Evolutionary conservation across 148 eudicot genomes (phyloP).

Genomic region (Vaccinium myrtillus): DNA sequence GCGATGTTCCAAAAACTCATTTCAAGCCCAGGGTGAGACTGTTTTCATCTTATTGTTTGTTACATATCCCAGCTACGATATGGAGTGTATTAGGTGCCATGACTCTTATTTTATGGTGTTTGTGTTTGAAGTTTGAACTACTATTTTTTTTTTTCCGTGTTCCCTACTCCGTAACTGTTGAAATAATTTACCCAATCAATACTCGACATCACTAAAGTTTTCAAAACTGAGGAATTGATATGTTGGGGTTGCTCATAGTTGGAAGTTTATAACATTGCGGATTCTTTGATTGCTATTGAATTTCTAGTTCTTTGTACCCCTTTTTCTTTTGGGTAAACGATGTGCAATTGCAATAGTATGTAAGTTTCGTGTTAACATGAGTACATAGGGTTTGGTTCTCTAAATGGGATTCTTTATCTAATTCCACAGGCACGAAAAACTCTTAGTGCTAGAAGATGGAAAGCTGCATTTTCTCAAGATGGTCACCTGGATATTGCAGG

Average conservation of each 20-base stretch:
- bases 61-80: conserved; percentile 1
- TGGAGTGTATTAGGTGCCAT: neutral
- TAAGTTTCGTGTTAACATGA: neutral
- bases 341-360: neutral
- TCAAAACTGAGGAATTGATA: neutral
- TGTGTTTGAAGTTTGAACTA: neutral
- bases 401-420: conserved; percentile 6
- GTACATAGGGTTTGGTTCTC: neutral
- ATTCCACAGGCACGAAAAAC: conserved; percentile 71
- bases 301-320: neutral
- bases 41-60: neutral
- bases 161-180: neutral
- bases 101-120: neutral
- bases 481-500: conserved; percentile 86
- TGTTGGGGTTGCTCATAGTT: neutral
- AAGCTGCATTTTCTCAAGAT: conserved; percentile 72
- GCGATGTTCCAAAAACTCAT: conserved; percentile 62
- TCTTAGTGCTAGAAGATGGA: conserved; percentile 88
- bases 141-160: neutral
- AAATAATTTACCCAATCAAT: neutral
- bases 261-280: neutral
- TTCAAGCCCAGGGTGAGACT: conserved; percentile 79
- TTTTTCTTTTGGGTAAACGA: neutral
- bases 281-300: neutral
- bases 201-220: neutral